A percentile compares a stretch with the other conserved stretches of the same genome.
Conservation (phyloP, 1,284 basidiomycete species). For the Thecaphora frezii region DNA sequence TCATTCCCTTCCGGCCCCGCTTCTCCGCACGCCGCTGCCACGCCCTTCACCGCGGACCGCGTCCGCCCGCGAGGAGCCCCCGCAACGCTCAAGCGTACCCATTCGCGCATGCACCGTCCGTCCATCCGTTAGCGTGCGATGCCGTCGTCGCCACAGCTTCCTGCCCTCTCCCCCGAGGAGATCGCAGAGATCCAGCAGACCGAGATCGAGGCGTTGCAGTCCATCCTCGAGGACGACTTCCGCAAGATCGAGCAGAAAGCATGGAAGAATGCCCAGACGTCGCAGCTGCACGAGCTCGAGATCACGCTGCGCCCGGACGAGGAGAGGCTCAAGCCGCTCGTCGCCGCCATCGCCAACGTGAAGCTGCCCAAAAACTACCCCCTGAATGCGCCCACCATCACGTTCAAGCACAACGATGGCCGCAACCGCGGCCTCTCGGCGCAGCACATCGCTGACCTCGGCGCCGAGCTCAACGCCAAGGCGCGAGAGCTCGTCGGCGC, state of each 20-base stretch:
- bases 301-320: slow-evolving; percentile 45
- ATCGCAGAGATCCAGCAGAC: slow-evolving; percentile 45
- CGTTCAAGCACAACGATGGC: slow-evolving; percentile 31
- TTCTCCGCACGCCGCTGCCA: too few relatives aligned
- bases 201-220: slow-evolving; percentile 49
- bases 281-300: slow-evolving; percentile 43
- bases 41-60: too few relatives aligned
- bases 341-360: slow-evolving; percentile 37
- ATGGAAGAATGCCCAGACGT: slow-evolving; percentile 30
- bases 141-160: slow-evolving; percentile 1
- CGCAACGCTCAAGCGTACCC: too few relatives aligned
- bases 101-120: too few relatives aligned
- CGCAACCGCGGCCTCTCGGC: slow-evolving; percentile 34
- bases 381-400: slow-evolving; percentile 33
- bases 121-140: too few relatives aligned
- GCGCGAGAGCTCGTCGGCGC: slow-evolving; percentile 49
- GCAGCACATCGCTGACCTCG: slow-evolving; percentile 27
- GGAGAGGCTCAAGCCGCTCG: slow-evolving; percentile 40
- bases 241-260: slow-evolving; percentile 30
- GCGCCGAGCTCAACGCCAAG: slow-evolving; percentile 28
- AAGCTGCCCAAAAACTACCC: slow-evolving; percentile 53
- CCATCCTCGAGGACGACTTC: slow-evolving; percentile 51
- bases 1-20: too few relatives aligned
- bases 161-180: slow-evolving; percentile 30
- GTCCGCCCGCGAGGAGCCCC: too few relatives aligned